Percentiles rank a stretch among this genome's conserved stretches.
These are phyloP conservation scores for apple (Malus domestica) DNA, from an alignment of 306 rosid species.

Conservation along the genomic window ASM211411v1 NC_041793.1:23953001-23953500, in stretches of 20 bases:
- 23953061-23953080: background rate
- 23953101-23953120: background rate
- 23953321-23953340: background rate
- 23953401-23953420: background rate
- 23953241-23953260: background rate
- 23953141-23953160: background rate
- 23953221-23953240: background rate
- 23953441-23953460: background rate
- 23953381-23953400: background rate
- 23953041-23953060: background rate
- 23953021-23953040: background rate
- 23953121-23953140: background rate
- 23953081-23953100: background rate
- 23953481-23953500: background rate
- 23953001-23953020: too few relatives aligned
- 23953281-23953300: background rate
- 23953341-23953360: background rate
- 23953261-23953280: background rate
- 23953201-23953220: background rate
- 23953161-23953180: background rate
- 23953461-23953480: background rate
- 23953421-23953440: background rate
- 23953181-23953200: background rate
- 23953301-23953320: background rate
- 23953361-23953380: background rate